These are phyloP conservation scores for Heterobasidion annosum DNA, from an alignment of 1,284 basidiomycete species.

Conservation along the genomic window DNA sequence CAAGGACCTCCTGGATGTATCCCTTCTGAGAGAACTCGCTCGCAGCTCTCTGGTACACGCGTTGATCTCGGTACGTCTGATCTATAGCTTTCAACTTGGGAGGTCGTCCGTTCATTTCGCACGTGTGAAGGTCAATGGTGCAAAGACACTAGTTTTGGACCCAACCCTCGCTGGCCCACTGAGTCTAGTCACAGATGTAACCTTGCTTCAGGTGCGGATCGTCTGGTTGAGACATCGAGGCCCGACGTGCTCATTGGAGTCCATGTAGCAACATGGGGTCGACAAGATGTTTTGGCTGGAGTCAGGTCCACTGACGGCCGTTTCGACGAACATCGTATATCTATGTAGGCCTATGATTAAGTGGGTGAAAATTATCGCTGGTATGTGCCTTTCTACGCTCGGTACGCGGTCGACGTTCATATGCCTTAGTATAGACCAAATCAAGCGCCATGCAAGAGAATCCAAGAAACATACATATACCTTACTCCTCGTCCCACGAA, in stretches of 20 bases:
- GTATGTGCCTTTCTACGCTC: slow-evolving; percentile 33
- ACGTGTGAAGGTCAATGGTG: slow-evolving; percentile 71
- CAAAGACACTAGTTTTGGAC: slow-evolving; percentile 94
- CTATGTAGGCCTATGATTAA: slow-evolving; percentile 85
- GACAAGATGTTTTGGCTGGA: slow-evolving; percentile 99
- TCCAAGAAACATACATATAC: slow-evolving; percentile 77
- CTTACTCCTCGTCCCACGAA: slow-evolving; percentile 83
- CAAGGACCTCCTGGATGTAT: slow-evolving; percentile 53
- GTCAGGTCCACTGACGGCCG: slow-evolving; percentile 72
- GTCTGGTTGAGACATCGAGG: not conserved
- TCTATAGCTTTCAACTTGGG: slow-evolving; percentile 5
- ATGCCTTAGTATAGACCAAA: slow-evolving; percentile 58
- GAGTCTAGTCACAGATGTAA: slow-evolving; percentile 88
- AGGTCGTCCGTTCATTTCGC: not conserved
- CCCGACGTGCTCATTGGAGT: not conserved
- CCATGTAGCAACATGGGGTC: slow-evolving; percentile 84
- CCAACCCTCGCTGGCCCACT: slow-evolving; percentile 84
- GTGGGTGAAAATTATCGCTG: slow-evolving; percentile 85
- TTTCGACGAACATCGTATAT: slow-evolving; percentile 89
- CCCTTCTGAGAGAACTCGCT: slow-evolving; percentile 66
- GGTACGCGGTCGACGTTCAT: slow-evolving; percentile 7
- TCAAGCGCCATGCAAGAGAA: slow-evolving; percentile 66
- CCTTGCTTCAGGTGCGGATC: slow-evolving; percentile 74
- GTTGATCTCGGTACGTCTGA: slow-evolving; percentile 62
- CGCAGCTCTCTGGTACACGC: slow-evolving; percentile 72